A percentile compares a stretch with the other conserved stretches of the same genome.
Conservation (phyloP, 1,284 basidiomycete genomes). For the Polyporus tsugae region DNA sequence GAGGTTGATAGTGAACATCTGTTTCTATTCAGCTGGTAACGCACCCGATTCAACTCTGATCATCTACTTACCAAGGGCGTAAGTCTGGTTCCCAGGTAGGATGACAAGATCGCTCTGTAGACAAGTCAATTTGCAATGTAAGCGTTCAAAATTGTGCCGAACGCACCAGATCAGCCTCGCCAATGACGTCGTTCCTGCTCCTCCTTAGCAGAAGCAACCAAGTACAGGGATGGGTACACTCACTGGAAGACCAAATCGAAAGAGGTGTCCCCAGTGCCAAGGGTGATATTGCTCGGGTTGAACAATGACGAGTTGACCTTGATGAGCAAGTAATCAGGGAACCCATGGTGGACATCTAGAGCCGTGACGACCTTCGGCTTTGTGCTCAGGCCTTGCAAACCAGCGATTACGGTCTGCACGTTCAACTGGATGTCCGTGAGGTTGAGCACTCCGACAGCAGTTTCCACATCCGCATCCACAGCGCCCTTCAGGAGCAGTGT, state of each 20-base stretch:
- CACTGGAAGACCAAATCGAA: conserved; percentile 66
- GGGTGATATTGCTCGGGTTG: conserved; percentile 79
- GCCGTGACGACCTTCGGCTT: conserved; percentile 65
- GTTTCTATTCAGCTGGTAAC: conserved; percentile 23
- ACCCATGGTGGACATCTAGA: conserved; percentile 78
- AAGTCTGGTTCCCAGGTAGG: conserved; percentile 60
- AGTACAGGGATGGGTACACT: neutral
- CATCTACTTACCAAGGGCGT: conserved; percentile 55
- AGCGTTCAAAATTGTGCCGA: neutral
- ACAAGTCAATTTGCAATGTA: neutral
- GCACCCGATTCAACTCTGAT: neutral
- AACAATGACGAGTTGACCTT: conserved; percentile 64
- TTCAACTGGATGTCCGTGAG: conserved; percentile 71
- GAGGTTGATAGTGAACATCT: conserved; percentile 73
- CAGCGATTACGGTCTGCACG: conserved; percentile 68
- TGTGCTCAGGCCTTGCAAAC: conserved; percentile 73
- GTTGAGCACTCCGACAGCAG: conserved; percentile 73
- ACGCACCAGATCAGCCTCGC: conserved; percentile 23
- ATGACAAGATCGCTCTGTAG: conserved; percentile 57
- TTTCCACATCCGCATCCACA: conserved; percentile 67
- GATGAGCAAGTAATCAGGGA: conserved; percentile 72
- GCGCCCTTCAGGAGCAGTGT: conserved; percentile 66
- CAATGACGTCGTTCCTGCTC: conserved; percentile 15
- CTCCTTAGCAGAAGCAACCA: neutral
- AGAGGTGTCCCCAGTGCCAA: conserved; percentile 70